phyloP scores from a whole-genome alignment of 2,329 filamentous ascomycete species.

The Thelonectria discophora region DNA sequence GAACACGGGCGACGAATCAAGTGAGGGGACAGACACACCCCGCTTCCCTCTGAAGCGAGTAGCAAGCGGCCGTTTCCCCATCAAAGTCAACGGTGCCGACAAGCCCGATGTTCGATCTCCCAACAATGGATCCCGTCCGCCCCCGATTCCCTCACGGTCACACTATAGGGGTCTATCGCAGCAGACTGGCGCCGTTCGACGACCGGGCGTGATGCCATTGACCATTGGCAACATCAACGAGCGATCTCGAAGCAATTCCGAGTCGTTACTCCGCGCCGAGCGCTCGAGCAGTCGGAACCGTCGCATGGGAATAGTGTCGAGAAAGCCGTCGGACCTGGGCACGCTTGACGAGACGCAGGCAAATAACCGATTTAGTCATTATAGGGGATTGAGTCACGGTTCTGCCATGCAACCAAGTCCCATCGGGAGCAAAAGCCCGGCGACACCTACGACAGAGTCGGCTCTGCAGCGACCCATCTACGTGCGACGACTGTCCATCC shows the following conservation, averaged over 20 bases:
- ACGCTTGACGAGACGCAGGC: constrained; percentile 69
- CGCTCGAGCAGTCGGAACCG: constrained; percentile 64
- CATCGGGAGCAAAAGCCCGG: constrained; percentile 60
- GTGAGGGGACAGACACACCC: constrained; percentile 82
- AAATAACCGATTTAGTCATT: constrained; percentile 73
- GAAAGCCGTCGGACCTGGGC: constrained; percentile 67
- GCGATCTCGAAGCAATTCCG: constrained; percentile 71
- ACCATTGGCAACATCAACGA: constrained; percentile 76
- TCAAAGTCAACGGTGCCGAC: constrained; percentile 79
- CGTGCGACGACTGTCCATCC: constrained; percentile 68
- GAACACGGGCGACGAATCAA: constrained; percentile 67
- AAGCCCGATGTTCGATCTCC: constrained; percentile 74
- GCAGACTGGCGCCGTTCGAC: constrained; percentile 69
- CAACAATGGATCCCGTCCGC: constrained; percentile 66
- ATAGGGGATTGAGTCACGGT: constrained; percentile 72
- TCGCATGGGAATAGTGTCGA: constrained; percentile 71
- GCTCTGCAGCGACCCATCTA: constrained; percentile 68
- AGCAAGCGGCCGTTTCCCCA: constrained; percentile 71
- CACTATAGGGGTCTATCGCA: constrained; percentile 81
- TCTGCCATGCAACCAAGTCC: constrained; percentile 69
- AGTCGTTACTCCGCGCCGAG: constrained; percentile 64
- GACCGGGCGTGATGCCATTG: constrained; percentile 76
- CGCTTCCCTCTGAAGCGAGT: constrained; percentile 72
- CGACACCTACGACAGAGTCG: constrained; percentile 67
- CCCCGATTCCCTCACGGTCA: constrained; percentile 78